Evolutionary conservation across 768 basidiomycete species (phyloP).

Genomic region (Lentinula aciculospora): DNA sequence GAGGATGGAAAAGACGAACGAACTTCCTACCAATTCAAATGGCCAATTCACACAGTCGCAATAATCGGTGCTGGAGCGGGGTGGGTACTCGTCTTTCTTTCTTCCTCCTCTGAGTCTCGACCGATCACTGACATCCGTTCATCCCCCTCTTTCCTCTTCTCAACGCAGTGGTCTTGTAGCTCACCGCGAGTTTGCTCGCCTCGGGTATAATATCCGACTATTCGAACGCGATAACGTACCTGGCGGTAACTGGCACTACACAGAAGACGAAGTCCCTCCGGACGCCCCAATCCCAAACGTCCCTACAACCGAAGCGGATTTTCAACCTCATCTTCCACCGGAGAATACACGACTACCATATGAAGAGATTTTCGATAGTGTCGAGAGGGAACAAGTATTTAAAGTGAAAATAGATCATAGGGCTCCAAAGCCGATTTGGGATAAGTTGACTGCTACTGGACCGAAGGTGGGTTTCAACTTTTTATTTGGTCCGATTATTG

Average conservation of each 20-base stretch:
- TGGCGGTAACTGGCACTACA: conserved; percentile 39
- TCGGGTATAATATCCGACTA: conserved; percentile 23
- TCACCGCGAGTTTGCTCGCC: conserved; percentile 26
- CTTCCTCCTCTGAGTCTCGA: too few relatives aligned
- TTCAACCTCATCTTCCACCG: conserved; percentile 30
- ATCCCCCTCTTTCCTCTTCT: neutral
- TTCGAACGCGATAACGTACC: conserved; percentile 32
- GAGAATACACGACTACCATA: conserved; percentile 21
- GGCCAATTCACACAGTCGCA: conserved; percentile 31
- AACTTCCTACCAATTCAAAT: conserved; percentile 26
- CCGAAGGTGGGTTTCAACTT: conserved; percentile 21
- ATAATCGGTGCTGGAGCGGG: conserved; percentile 37
- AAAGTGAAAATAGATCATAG: conserved; percentile 22
- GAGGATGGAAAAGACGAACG: neutral
- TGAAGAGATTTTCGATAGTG: conserved; percentile 18
- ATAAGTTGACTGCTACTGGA: conserved; percentile 25
- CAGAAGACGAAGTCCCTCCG: conserved; percentile 25
- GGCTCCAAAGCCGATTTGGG: conserved; percentile 32
- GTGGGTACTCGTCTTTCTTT: conserved; percentile 15
- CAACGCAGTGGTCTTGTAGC: conserved; percentile 25
- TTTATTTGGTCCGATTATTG: neutral
- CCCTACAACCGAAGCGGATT: conserved; percentile 26
- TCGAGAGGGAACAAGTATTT: conserved; percentile 12
- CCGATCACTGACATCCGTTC: too few relatives aligned
- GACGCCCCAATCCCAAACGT: conserved; percentile 30